Conservation (phyloP, 306 rosid genomes). For the Abrus precatorius region DNA sequence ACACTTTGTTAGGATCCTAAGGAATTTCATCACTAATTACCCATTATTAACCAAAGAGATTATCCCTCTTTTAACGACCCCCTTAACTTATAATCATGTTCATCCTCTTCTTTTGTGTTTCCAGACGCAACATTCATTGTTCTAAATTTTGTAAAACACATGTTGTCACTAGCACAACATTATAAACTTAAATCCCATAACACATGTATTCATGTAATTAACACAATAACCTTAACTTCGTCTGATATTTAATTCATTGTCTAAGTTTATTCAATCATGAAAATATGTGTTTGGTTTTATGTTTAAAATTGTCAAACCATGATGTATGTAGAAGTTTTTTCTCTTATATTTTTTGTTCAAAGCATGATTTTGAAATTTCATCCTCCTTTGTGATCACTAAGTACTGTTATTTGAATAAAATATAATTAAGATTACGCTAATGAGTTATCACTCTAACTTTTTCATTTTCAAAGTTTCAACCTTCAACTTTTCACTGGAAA, state of each 20-base stretch:
- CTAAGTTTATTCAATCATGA: neutral
- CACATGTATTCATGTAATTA: neutral
- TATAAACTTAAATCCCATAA: no score
- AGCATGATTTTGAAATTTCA: neutral
- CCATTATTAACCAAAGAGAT: neutral
- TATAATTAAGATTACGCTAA: neutral
- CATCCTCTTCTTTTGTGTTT: neutral
- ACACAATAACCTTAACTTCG: neutral
- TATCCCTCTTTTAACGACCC: constrained; percentile 4
- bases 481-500: constrained; percentile 7
- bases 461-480: neutral
- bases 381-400: neutral
- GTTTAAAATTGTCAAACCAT: neutral
- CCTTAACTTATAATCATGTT: neutral
- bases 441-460: neutral
- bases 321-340: neutral
- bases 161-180: neutral
- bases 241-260: neutral
- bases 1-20: neutral
- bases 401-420: neutral
- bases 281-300: neutral
- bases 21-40: constrained; percentile 23
- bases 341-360: neutral
- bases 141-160: neutral
- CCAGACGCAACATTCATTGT: neutral